Evolutionary conservation across 495 filamentous ascomycete genomes (phyloP).

Genomic region (Copromyces sp.): DNA sequence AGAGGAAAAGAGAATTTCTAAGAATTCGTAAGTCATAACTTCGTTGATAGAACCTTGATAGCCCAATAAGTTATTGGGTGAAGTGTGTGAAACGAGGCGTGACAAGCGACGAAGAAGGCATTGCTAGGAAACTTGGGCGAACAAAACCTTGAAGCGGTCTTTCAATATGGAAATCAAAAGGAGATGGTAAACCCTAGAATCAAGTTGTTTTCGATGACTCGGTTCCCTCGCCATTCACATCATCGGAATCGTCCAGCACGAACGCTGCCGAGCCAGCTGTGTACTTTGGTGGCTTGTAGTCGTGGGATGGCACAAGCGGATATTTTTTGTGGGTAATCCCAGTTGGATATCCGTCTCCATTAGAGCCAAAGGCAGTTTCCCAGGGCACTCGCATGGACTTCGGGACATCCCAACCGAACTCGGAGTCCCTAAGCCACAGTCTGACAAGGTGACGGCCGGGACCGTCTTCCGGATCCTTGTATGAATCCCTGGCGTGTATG

Average conservation of each 20-base stretch:
- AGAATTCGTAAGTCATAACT: background rate
- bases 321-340: conserved; percentile 21
- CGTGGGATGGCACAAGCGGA: conserved; percentile 24
- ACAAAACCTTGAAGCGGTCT: background rate
- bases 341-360: conserved; percentile 7
- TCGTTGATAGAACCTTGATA: background rate
- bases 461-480: conserved; percentile 24
- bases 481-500: conserved; percentile 47
- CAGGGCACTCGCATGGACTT: conserved; percentile 31
- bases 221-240: conserved; percentile 9
- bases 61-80: background rate
- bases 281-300: conserved; percentile 35
- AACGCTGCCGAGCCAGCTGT: conserved; percentile 36
- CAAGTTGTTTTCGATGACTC: background rate
- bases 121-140: background rate
- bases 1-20: background rate
- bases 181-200: background rate
- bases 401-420: conserved; percentile 31
- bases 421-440: conserved; percentile 39
- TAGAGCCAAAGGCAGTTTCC: conserved; percentile 31
- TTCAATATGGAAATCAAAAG: no score
- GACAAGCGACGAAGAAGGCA: background rate
- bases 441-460: conserved; percentile 38
- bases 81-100: background rate
- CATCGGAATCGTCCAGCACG: conserved; percentile 26